Conservation (phyloP, 306 rosid genomes). For the Sicyos baderoa region DNA sequence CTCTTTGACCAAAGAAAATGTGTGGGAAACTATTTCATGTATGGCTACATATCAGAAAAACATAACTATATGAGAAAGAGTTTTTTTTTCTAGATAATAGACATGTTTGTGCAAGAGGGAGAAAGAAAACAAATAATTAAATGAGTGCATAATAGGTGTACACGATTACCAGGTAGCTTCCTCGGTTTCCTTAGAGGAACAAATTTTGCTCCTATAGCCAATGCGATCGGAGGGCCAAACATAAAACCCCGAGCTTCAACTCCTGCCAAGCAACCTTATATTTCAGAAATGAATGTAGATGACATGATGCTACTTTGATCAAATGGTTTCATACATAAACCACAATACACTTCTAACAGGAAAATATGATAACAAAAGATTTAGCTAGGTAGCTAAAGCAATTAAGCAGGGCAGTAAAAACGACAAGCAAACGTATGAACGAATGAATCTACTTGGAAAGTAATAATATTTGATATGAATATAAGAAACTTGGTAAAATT, state of each 20-base stretch:
- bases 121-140: background rate
- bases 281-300: slow-evolving; percentile 3
- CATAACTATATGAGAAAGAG: too few species aligned
- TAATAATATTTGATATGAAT: background rate
- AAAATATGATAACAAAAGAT: background rate
- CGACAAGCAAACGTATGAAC: background rate
- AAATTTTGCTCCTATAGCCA: slow-evolving; percentile 93
- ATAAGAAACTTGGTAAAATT: background rate
- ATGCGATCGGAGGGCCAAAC: slow-evolving; percentile 93
- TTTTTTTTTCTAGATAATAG: background rate
- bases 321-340: background rate
- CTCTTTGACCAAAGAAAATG: too few species aligned
- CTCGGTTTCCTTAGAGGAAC: slow-evolving; percentile 86
- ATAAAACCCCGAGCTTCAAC: slow-evolving; percentile 91
- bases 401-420: background rate
- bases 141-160: background rate
- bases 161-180: slow-evolving; percentile 68
- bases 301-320: background rate
- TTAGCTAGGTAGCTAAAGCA: background rate
- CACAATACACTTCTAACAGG: background rate
- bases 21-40: too few species aligned
- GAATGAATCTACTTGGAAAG: background rate
- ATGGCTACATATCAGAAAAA: too few species aligned
- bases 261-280: slow-evolving; percentile 34
- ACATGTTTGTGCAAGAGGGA: background rate